Evolutionary conservation across 2,329 filamentous ascomycete genomes (phyloP).

Genomic region (Colletotrichum chrysophilum): DNA sequence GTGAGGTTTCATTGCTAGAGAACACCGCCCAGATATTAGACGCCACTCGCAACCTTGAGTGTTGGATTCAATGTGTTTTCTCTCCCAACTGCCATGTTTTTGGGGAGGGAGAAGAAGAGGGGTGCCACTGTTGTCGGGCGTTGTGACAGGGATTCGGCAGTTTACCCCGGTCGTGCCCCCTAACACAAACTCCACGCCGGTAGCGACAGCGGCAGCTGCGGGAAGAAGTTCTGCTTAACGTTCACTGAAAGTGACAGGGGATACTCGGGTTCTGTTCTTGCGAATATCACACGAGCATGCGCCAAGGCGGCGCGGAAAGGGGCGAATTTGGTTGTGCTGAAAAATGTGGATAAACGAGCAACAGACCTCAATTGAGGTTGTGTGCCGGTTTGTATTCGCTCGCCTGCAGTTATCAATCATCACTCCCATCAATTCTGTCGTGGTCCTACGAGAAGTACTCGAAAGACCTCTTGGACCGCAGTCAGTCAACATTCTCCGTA

Average conservation of each 20-base stretch:
- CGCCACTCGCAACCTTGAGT: not conserved
- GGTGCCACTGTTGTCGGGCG: not conserved
- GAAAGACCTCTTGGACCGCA: not conserved
- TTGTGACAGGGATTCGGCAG: not conserved
- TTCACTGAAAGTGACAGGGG: not conserved
- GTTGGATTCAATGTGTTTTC: not conserved
- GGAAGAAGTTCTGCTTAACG: not conserved
- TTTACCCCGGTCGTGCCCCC: constrained; percentile 11
- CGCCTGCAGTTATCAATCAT: not conserved
- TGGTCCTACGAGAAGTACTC: not conserved
- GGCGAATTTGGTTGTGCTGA: not conserved
- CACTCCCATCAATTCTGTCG: not conserved
- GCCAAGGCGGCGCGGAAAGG: not conserved
- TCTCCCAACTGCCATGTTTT: not conserved
- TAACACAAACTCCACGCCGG: not conserved
- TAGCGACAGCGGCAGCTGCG: not conserved
- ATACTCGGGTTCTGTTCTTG: not conserved
- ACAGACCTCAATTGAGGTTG: not conserved
- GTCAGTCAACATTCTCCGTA: accelerated
- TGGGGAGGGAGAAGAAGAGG: not conserved
- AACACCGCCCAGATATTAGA: not conserved
- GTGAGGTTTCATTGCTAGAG: not conserved
- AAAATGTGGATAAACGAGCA: not conserved
- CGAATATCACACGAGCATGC: not conserved
- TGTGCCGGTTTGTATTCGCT: not conserved